Evolutionary conservation across 192 early-diverging fungal genomes (phyloP).

Genomic region (Podila clonocystis): DNA sequence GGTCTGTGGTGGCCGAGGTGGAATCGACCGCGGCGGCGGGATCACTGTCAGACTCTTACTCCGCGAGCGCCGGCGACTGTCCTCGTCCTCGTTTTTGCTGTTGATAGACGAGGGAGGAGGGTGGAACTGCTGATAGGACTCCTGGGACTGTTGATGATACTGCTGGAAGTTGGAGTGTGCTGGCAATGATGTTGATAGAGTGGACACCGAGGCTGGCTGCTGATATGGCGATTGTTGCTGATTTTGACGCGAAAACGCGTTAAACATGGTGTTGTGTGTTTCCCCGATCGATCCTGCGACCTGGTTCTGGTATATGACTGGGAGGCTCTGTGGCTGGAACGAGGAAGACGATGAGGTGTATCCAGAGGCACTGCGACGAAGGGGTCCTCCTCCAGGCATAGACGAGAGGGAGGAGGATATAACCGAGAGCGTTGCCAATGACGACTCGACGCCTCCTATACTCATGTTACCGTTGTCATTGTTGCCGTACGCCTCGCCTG

Average conservation of each 20-base stretch:
- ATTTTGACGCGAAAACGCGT: constrained; percentile 2
- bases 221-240: constrained; percentile 18
- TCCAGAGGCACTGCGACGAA: constrained; percentile 1
- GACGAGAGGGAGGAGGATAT: constrained; percentile 17
- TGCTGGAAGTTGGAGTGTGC: constrained; percentile 6
- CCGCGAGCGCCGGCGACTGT: constrained; percentile 3
- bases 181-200: constrained; percentile 23
- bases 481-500: neutral
- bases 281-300: neutral
- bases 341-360: neutral
- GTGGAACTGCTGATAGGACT: neutral
- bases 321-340: constrained; percentile 14
- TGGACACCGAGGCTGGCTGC: neutral
- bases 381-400: neutral
- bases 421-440: constrained; percentile 26
- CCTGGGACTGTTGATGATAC: constrained; percentile 9
- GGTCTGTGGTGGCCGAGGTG: constrained; percentile 22
- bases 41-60: constrained; percentile 14
- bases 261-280: neutral
- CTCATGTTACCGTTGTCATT: neutral
- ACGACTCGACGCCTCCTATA: constrained; percentile 13
- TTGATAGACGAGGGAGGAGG: neutral
- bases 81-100: neutral
- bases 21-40: constrained; percentile 17
- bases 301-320: constrained; percentile 17